Evolutionary conservation across 164 flowering plant species (phyloP), one percentile per base, ranked within the genome.

Genomic region (Dillenia suffruticosa): DNA sequence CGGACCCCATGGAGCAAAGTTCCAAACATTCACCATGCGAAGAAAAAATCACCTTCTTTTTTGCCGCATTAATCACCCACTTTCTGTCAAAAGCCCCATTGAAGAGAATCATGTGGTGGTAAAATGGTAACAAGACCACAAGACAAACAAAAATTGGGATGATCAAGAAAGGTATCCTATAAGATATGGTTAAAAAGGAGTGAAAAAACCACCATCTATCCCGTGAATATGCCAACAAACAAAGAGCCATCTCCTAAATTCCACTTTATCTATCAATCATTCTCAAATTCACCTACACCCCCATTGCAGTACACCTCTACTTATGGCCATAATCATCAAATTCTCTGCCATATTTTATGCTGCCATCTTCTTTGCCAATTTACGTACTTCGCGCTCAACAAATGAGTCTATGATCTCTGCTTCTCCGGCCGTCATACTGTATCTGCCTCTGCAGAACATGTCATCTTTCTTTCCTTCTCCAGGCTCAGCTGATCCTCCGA

Each of bases 361-460:
- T 0, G 40, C 47, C 15, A 5, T 61, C 59, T 43, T 57, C 58
- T 45, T 62, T 14, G 57, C 48, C 13, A 24, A 44, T 11, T 49
- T 50, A 59, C 61, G 12, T 12, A 11, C n/a, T 13, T 54, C 53
- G 5, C 12, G 22, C 10, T 57, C 66, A 10, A 44, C 32, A 2
- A 13, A 54, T 44, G 64, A 61, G 56, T 68, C 68, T 17, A 55
- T 63, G 2, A 67, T 67, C 56, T 46, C 69, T 26, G 69, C 72
- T 47, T 63, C 74, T 44, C 72, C 74, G 0, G 64, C 66, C 4
- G 61, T 63, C 57, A 15, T 61, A 44, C 77, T 73, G 0, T 51
- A 52, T 17, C 48, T 12, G 5, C 44, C 46, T 10, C 58, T 71
- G 1, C 65, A 63, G n/a, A 51, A 59, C 14, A 55, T 66, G 54